Evolutionary conservation across 768 basidiomycete species (phyloP).

Genomic region (Phallus indusiatus): DNA sequence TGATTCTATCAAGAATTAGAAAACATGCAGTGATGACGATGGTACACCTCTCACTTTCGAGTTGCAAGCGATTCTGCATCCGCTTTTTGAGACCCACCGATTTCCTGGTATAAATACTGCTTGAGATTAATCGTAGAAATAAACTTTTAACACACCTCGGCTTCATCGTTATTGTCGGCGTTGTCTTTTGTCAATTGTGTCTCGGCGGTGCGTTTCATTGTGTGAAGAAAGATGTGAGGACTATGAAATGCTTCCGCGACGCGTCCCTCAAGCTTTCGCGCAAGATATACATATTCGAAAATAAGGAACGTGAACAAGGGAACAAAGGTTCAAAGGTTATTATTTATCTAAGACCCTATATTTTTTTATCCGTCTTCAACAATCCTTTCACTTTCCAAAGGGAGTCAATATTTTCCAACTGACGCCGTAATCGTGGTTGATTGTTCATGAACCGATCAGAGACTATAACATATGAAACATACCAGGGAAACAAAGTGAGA

Average conservation of each 20-base stretch:
- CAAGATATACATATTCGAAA: neutral
- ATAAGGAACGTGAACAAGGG: neutral
- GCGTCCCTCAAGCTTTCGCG: neutral
- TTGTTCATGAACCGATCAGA: neutral
- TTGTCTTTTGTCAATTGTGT: conserved; percentile 56
- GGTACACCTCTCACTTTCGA: conserved; percentile 38
- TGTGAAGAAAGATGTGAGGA: neutral
- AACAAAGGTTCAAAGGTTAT: neutral
- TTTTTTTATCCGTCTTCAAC: neutral
- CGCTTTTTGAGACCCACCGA: conserved; percentile 47
- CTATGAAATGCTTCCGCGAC: neutral
- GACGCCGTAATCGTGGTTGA: neutral
- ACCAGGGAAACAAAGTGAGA: conserved; percentile 2
- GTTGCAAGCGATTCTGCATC: conserved; percentile 44
- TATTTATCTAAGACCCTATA: neutral
- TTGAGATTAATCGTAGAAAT: conserved; percentile 1
- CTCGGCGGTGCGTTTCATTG: conserved; percentile 68
- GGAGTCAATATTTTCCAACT: conserved; percentile 5
- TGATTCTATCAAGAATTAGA: conserved; percentile 39
- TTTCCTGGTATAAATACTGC: conserved; percentile 28
- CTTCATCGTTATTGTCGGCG: conserved; percentile 31
- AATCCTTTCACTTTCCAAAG: conserved; percentile 6
- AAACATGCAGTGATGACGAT: neutral
- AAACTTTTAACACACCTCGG: conserved; percentile 17
- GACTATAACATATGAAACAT: neutral